These are phyloP conservation scores for Picea engelmannii DNA, from an alignment of 83 land plant species.

Conservation along the genomic window DNA sequence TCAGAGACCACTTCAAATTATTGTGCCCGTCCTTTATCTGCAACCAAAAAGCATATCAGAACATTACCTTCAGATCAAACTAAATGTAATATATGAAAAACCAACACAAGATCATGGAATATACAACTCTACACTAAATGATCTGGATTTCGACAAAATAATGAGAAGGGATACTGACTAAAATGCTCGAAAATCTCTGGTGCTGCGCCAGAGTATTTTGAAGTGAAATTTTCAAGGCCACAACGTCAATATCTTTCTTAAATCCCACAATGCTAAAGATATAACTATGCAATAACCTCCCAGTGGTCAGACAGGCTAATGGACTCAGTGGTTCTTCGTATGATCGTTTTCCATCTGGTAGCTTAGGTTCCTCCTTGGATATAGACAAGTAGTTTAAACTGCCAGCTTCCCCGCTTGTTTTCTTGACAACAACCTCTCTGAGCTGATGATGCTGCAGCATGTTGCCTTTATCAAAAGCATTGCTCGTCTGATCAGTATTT, in stretches of 20 bases:
- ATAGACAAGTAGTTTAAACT: neutral
- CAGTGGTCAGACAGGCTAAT: neutral
- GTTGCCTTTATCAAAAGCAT: neutral
- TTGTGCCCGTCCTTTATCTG: conserved; percentile 26
- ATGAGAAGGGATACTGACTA: neutral
- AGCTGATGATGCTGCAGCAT: neutral
- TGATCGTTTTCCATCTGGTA: too few relatives aligned
- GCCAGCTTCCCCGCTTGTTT: neutral
- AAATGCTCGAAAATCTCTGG: conserved; percentile 5
- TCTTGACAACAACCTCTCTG: neutral
- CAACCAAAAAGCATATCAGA: neutral
- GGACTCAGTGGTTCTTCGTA: too few relatives aligned
- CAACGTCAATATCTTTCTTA: neutral
- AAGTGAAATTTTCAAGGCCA: neutral
- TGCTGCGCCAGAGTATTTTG: neutral
- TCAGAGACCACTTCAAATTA: conserved; percentile 32
- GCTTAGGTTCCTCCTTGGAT: too few relatives aligned
- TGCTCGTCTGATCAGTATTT: neutral
- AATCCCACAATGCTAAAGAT: conserved; percentile 4
- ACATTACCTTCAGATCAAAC: too few relatives aligned
- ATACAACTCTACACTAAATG: neutral
- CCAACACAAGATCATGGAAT: too few relatives aligned
- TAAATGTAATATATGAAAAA: too few relatives aligned
- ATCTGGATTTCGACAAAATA: neutral
- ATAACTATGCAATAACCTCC: neutral